phyloP scores from a whole-genome alignment of 371 early-diverging fungal species.

The Mucor indicus region DNA sequence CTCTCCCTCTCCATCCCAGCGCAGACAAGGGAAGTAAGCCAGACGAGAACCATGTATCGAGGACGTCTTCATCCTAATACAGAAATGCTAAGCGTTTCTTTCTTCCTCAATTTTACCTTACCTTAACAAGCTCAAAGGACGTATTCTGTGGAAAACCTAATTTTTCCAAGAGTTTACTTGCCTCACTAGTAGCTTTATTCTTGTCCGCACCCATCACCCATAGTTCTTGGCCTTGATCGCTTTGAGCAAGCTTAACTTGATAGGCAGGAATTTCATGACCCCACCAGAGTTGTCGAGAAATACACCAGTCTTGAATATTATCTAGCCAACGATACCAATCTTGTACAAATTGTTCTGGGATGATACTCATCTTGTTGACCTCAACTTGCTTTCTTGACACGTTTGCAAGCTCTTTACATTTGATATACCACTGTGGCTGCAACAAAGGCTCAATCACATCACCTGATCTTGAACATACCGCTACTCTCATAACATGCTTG shows the following conservation, averaged over 20 bases:
- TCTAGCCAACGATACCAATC: constrained; percentile 97
- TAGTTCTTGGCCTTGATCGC: constrained; percentile 26
- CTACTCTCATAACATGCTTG: constrained; percentile 86
- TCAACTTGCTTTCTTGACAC: constrained; percentile 71
- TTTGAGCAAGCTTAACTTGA: constrained; percentile 49
- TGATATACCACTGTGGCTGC: constrained; percentile 98
- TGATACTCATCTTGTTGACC: constrained; percentile 68
- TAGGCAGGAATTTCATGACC: constrained; percentile 99
- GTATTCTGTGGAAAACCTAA: constrained; percentile 25
- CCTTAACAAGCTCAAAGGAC: constrained; percentile 32
- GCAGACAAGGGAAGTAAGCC: constrained; percentile 95
- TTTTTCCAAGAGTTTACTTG: constrained; percentile 28
- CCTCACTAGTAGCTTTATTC: constrained; percentile 58
- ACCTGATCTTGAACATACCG: constrained; percentile 86
- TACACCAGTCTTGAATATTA: constrained; percentile 98
- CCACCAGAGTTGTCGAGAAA: constrained; percentile 99
- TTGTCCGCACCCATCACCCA: constrained; percentile 76
- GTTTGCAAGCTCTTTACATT: constrained; percentile 79
- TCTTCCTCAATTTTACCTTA: constrained; percentile 12
- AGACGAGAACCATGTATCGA: constrained; percentile 99
- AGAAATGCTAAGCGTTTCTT: no score
- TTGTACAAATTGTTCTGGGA: constrained; percentile 78
- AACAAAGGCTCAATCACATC: constrained; percentile 98
- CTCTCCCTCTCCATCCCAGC: constrained; percentile 60
- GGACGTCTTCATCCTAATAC: constrained; percentile 92